Percentiles rank a stretch among this genome's conserved stretches.
Evolutionary conservation across 2,329 filamentous ascomycete species (phyloP).

Genomic region (Fusarium liriodendri): DNA sequence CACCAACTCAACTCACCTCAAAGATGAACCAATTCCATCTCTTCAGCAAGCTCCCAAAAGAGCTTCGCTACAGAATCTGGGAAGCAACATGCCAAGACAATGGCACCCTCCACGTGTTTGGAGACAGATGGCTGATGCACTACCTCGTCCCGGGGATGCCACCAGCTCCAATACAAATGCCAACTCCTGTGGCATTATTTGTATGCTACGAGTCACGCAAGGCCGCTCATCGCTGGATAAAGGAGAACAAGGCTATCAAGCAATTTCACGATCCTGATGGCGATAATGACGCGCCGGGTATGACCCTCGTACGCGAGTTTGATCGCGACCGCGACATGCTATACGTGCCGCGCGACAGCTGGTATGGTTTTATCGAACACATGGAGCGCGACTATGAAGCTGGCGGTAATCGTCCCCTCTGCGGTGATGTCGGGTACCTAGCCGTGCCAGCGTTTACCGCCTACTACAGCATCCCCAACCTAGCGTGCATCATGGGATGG

Average conservation of each 20-base stretch:
- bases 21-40: constrained; percentile 25
- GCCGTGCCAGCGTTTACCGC: constrained; percentile 42
- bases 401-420: constrained; percentile 1
- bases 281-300: constrained; percentile 9
- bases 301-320: constrained; percentile 27
- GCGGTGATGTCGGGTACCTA: constrained; percentile 29
- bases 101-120: constrained; percentile 31
- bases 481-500: constrained; percentile 28
- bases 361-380: constrained; percentile 29
- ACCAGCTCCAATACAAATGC: constrained; percentile 23
- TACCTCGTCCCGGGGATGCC: constrained; percentile 2
- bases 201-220: constrained; percentile 41
- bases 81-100: constrained; percentile 15
- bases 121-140: constrained; percentile 24
- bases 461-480: constrained; percentile 37
- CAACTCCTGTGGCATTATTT: constrained; percentile 19
- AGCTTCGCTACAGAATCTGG: constrained; percentile 45
- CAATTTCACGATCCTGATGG: constrained; percentile 3
- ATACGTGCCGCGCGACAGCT: constrained; percentile 31
- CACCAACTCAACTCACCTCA: background rate
- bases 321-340: constrained; percentile 26
- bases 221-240: constrained; percentile 29
- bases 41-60: constrained; percentile 38
- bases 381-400: background rate
- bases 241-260: background rate